phyloP scores from a whole-genome alignment of 331 rosid genomes.

The Telfairia occidentalis region DNA sequence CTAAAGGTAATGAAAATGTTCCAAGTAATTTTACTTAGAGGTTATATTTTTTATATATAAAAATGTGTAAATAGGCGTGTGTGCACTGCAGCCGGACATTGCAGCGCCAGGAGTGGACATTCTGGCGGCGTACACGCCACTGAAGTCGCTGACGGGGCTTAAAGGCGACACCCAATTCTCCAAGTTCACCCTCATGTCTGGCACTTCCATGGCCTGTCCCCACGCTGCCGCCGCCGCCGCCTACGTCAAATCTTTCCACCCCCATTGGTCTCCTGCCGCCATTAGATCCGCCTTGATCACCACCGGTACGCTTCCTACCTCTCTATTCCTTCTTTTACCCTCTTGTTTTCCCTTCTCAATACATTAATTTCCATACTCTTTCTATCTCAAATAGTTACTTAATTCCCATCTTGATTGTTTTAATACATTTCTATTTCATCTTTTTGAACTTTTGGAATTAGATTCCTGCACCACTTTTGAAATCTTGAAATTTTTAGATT shows the following conservation, averaged over 20 bases:
- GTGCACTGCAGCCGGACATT: constrained; percentile 59
- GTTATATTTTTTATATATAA: no score
- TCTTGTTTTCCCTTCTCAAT: no score
- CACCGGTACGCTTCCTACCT: constrained; percentile 32
- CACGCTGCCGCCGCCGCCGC: constrained; percentile 81
- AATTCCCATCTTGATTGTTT: no score
- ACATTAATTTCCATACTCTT: no score
- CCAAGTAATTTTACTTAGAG: no score
- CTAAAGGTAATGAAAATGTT: constrained; percentile 90
- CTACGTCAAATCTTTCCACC: constrained; percentile 79
- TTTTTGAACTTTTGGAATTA: no score
- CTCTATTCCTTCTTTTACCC: not conserved
- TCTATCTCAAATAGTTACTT: no score
- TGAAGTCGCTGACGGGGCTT: constrained; percentile 48
- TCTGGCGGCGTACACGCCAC: constrained; percentile 64
- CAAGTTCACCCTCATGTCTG: constrained; percentile 66
- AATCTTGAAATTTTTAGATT: no score
- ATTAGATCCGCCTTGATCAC: constrained; percentile 70
- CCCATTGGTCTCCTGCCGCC: constrained; percentile 72
- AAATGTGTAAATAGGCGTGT: not conserved
- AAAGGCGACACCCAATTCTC: constrained; percentile 71
- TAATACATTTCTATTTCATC: no score
- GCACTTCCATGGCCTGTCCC: constrained; percentile 95
- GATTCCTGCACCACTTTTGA: no score
- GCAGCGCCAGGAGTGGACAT: constrained; percentile 76